Base-by-base conservation (phyloP, 495 filamentous ascomycete genomes). In the Lasiosphaeris hirsuta region DNA sequence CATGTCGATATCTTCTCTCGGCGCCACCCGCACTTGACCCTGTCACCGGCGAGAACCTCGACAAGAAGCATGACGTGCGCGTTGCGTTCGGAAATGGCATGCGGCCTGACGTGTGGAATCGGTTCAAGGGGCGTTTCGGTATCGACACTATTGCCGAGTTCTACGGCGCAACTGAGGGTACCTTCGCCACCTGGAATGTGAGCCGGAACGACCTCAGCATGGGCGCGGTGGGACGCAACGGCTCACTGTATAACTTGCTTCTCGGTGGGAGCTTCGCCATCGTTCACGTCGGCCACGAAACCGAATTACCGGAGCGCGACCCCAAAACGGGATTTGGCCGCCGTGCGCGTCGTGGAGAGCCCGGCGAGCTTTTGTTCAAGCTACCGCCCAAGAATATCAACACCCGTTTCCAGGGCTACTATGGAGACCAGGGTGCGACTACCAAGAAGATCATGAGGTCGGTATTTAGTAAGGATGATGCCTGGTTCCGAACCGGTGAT, bases 11-110 rank as follows among this genome's bases (percentile, higher is more conserved):
- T 69, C 82, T 98, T 13, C 80, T 97, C 39, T 78, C 89, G 0
- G 84, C 86, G 0, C 84, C 90, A 1, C 81, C 88, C 0, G 72
- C 82, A 51, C 68, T 81, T 23, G 83, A 90, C 59, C 76, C 86
- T 4, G 62, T 66, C 8, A 90, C 85, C 1, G 86, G 87, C 15
- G 84, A 88, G 63, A 82, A 85, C 59, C 76, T 91, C 37, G 94
- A 97, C 70, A 83, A 81, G 56, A 83, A 87, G 57, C 86, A 97
- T 73, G 83, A 77, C 0, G 80, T 97, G 4, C 86, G 87, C 3
- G 42, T 89, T n/a, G 93, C 91, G 0, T 90, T 93, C 55, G 94
- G 94, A 8, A 98, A 98, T 63, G 94, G 94, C 13, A 75, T 98
- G 19, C 85, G 94, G 0, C 92, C 93, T 0, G 94, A 98, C 64